Conservation (phyloP, 2,329 filamentous ascomycete genomes). For the Claviceps capensis region DNA sequence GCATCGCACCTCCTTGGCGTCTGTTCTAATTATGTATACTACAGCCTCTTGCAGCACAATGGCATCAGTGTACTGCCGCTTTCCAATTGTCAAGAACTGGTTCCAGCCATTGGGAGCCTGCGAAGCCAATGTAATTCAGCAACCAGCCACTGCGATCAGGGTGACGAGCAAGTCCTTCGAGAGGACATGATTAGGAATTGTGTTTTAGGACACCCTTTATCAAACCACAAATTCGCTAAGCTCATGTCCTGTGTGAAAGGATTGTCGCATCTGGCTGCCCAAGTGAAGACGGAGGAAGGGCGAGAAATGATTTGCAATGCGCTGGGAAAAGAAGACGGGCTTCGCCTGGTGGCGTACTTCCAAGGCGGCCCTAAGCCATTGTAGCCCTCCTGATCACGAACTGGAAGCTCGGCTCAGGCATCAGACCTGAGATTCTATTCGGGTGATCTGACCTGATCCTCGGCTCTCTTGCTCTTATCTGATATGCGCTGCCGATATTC, state of each 20-base stretch:
- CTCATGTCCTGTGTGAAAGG: constrained; percentile 16
- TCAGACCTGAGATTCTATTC: neutral
- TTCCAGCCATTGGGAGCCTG: constrained; percentile 25
- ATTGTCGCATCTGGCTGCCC: constrained; percentile 15
- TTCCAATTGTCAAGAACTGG: constrained; percentile 19
- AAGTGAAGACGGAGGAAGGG: constrained; percentile 8
- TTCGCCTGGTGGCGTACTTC: constrained; percentile 18
- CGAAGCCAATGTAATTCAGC: constrained; percentile 13
- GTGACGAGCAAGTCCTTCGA: neutral
- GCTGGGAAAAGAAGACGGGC: constrained; percentile 17
- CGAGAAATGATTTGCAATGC: constrained; percentile 11
- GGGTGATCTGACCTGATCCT: neutral
- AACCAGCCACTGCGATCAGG: neutral
- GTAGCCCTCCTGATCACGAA: neutral
- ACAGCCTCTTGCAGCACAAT: constrained; percentile 20
- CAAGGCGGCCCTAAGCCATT: constrained; percentile 9
- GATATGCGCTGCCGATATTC: neutral
- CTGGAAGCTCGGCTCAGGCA: neutral
- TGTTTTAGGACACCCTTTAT: constrained; percentile 15
- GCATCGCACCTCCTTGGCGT: no score
- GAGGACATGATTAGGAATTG: constrained; percentile 10
- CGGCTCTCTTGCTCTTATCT: neutral
- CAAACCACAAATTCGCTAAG: constrained; percentile 13
- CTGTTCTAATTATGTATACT: neutral
- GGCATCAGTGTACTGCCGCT: constrained; percentile 30